These are phyloP conservation scores for Alnus rubra DNA, from an alignment of 306 rosid genomes.

Conservation along the genomic window DNA sequence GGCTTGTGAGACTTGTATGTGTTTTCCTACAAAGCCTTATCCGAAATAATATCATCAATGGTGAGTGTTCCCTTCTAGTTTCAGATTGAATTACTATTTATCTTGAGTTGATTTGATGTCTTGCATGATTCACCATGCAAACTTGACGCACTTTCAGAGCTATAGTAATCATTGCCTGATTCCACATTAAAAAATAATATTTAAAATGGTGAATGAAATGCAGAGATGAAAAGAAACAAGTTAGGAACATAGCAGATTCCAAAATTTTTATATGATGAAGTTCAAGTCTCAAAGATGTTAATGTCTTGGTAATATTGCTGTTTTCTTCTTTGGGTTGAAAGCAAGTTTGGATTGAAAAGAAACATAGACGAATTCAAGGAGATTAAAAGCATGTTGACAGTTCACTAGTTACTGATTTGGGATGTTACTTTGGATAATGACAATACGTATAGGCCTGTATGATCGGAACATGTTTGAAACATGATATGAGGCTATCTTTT, in stretches of 20 bases:
- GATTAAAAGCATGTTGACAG: neutral
- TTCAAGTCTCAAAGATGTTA: neutral
- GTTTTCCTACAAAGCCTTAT: slow-evolving; percentile 96
- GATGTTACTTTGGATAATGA: neutral
- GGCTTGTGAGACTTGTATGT: slow-evolving; percentile 96
- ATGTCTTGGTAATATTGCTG: neutral
- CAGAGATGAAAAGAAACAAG: neutral
- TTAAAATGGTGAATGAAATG: neutral
- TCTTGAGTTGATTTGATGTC: slow-evolving; percentile 4
- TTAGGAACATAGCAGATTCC: neutral
- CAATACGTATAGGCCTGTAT: slow-evolving; percentile 1
- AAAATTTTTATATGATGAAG: neutral
- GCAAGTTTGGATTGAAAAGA: neutral
- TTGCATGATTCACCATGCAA: neutral
- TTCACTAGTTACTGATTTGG: neutral
- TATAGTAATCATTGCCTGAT: neutral
- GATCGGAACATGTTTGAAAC: slow-evolving; percentile 10
- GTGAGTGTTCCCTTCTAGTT: slow-evolving; percentile 48
- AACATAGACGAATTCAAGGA: neutral
- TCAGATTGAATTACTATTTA: neutral
- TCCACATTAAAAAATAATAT: neutral
- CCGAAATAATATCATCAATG: slow-evolving; percentile 91
- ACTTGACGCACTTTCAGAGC: neutral
- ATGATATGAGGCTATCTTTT: neutral
- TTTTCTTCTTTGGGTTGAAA: slow-evolving; percentile 6